These are phyloP conservation scores for Nakaseomyces kungkrabaensis DNA, from an alignment of 1,139 yeast species.

Conservation along the genomic window DNA sequence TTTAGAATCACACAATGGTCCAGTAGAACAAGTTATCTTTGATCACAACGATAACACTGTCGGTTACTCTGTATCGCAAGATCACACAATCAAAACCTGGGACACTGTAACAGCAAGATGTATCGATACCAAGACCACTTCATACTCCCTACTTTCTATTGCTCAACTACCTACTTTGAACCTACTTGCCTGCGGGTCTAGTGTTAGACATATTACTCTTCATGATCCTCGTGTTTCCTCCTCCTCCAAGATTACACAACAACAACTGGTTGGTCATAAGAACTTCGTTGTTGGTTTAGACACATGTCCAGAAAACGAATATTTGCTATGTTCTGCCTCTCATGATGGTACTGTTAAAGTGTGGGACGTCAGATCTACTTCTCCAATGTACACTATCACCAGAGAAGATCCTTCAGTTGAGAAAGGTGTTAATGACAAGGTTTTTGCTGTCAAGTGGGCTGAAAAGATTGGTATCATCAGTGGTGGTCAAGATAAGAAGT, in stretches of 20 bases:
- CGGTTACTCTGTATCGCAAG: slow-evolving; percentile 90
- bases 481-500: slow-evolving; percentile 89
- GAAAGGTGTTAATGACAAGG: slow-evolving; percentile 43
- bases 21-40: slow-evolving; percentile 77
- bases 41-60: slow-evolving; percentile 66
- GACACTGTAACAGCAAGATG: slow-evolving; percentile 77
- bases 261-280: slow-evolving; percentile 78
- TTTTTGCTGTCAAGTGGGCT: slow-evolving; percentile 85
- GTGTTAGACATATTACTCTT: slow-evolving; percentile 88
- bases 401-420: slow-evolving; percentile 43
- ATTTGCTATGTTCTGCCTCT: slow-evolving; percentile 80
- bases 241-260: slow-evolving; percentile 43
- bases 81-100: slow-evolving; percentile 93
- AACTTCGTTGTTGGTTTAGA: slow-evolving; percentile 80
- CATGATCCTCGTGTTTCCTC: slow-evolving; percentile 74
- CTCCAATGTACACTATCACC: slow-evolving; percentile 75
- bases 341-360: slow-evolving; percentile 93
- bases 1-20: slow-evolving; percentile 71
- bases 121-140: slow-evolving; percentile 80
- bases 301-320: slow-evolving; percentile 62
- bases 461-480: slow-evolving; percentile 69
- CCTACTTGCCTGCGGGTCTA: slow-evolving; percentile 82
- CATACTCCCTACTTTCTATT: slow-evolving; percentile 74
- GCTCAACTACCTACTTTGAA: slow-evolving; percentile 55
- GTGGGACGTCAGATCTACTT: slow-evolving; percentile 90